A percentile compares a stretch with the other conserved stretches of the same genome.
Evolutionary conservation across 495 filamentous ascomycete genomes (phyloP).

Genomic region (Penicillium cosmopolitanum): DNA sequence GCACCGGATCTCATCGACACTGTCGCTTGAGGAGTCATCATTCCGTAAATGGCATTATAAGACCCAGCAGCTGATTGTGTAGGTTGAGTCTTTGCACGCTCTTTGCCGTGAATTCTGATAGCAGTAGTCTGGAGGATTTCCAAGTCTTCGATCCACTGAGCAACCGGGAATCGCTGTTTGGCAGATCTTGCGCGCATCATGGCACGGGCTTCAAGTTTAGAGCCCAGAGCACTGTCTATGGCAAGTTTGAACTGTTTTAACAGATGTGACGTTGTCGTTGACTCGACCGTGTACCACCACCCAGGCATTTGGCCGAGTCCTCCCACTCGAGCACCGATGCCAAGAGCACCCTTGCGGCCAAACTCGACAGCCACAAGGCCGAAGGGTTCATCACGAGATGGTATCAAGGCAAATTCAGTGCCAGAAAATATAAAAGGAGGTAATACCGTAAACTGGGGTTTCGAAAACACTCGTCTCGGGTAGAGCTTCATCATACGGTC

Average conservation of each 20-base stretch:
- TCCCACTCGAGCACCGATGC: slow-evolving; percentile 68
- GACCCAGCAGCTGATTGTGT: slow-evolving; percentile 34
- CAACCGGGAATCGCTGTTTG: slow-evolving; percentile 76
- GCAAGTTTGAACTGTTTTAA: slow-evolving; percentile 73
- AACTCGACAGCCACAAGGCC: slow-evolving; percentile 84
- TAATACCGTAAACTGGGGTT: slow-evolving; percentile 75
- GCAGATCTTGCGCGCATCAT: slow-evolving; percentile 78
- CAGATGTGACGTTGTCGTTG: slow-evolving; percentile 68
- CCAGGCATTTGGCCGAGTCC: slow-evolving; percentile 83
- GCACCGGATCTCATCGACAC: slow-evolving; percentile 40
- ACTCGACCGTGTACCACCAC: slow-evolving; percentile 73
- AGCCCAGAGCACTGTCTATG: slow-evolving; percentile 67
- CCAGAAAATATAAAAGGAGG: slow-evolving; percentile 79
- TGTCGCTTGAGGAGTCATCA: slow-evolving; percentile 42
- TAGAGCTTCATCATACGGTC: slow-evolving; percentile 73
- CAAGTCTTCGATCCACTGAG: slow-evolving; percentile 66
- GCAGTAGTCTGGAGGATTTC: slow-evolving; percentile 63
- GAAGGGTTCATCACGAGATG: slow-evolving; percentile 79
- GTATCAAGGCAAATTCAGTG: slow-evolving; percentile 79
- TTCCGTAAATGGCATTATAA: slow-evolving; percentile 46
- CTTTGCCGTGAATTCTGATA: slow-evolving; percentile 52
- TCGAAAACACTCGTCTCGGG: slow-evolving; percentile 75
- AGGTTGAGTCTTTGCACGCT: slow-evolving; percentile 38
- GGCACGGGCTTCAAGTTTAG: slow-evolving; percentile 58
- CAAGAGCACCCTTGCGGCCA: slow-evolving; percentile 75